Evolutionary conservation across 1,139 yeast genomes (phyloP).

Genomic region (Magnusiomyces fungicola): DNA sequence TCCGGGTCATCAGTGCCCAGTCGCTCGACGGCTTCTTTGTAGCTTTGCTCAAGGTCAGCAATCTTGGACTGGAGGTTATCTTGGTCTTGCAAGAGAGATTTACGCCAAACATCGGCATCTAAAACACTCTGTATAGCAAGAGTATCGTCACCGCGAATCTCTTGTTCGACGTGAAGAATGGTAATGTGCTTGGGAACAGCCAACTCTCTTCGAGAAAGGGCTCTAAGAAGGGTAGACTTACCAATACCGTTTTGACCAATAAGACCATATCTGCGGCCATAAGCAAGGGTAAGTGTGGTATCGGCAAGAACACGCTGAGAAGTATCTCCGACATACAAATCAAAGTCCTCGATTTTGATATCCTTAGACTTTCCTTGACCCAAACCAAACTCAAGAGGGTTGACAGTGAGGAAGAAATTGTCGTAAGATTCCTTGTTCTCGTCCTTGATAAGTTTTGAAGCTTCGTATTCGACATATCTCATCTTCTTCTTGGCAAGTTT

Average conservation of each 20-base stretch:
- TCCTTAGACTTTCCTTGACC: conserved; percentile 94
- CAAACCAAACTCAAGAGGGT: conserved; percentile 86
- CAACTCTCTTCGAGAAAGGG: conserved; percentile 87
- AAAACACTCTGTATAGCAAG: conserved; percentile 85
- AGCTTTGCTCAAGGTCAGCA: conserved; percentile 61
- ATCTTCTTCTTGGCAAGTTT: conserved; percentile 86
- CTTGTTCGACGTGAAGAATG: conserved; percentile 95
- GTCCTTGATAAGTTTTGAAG: conserved; percentile 73
- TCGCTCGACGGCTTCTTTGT: conserved; percentile 44
- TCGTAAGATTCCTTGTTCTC: conserved; percentile 70
- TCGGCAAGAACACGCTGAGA: conserved; percentile 90
- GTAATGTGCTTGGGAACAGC: conserved; percentile 92
- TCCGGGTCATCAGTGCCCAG: conserved; percentile 46
- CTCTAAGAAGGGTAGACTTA: conserved; percentile 87
- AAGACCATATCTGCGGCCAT: conserved; percentile 93
- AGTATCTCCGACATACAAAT: conserved; percentile 78
- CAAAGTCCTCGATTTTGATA: conserved; percentile 86
- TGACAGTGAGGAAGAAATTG: conserved; percentile 87
- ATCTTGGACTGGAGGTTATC: conserved; percentile 64
- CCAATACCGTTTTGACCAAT: conserved; percentile 99
- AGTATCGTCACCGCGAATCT: conserved; percentile 86
- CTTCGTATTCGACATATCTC: conserved; percentile 62
- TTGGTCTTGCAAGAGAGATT: conserved; percentile 75
- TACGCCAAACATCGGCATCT: conserved; percentile 99
- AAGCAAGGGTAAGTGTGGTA: conserved; percentile 76